Evolutionary conservation across 345 rosid species (phyloP).

Genomic region (Fremontodendron californicum): DNA sequence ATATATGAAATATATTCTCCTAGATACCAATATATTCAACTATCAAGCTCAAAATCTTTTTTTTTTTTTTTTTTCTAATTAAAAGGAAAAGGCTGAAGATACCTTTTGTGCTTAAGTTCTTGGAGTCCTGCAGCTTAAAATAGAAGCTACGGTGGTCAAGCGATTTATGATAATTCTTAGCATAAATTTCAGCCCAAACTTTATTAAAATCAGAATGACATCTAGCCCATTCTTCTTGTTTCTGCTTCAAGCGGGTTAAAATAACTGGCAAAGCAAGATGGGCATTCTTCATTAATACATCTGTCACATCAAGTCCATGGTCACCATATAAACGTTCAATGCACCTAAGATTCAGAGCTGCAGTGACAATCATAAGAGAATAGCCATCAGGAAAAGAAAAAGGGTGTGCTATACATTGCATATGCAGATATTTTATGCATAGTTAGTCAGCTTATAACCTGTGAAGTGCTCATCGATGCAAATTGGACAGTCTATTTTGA

Average conservation of each 20-base stretch:
- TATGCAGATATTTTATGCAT: background rate
- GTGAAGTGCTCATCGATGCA: slow-evolving; percentile 75
- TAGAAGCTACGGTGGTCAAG: slow-evolving; percentile 97
- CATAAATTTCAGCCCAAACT: slow-evolving; percentile 96
- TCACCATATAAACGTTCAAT: slow-evolving; percentile 94
- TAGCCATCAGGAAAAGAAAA: slow-evolving; percentile 15
- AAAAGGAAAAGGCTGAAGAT: background rate
- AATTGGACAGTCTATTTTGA: slow-evolving; percentile 55
- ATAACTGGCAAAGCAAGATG: slow-evolving; percentile 86
- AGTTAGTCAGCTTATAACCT: slow-evolving; percentile 42
- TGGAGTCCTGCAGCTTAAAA: slow-evolving; percentile 97
- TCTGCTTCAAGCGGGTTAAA: slow-evolving; percentile 93
- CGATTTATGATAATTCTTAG: slow-evolving; percentile 93
- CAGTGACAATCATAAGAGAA: slow-evolving; percentile 22
- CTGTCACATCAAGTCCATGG: slow-evolving; percentile 96
- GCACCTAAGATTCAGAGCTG: slow-evolving; percentile 90
- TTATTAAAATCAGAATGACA: slow-evolving; percentile 94
- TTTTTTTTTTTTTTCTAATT: background rate
- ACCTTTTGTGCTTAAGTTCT: slow-evolving; percentile 95
- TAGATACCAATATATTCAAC: background rate
- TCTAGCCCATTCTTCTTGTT: slow-evolving; percentile 93
- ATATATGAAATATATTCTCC: background rate
- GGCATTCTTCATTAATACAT: slow-evolving; percentile 75
- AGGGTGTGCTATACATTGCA: slow-evolving; percentile 3
- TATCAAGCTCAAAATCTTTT: slow-evolving; percentile 1